Conservation (phyloP, 768 basidiomycete species). For the Filobasidium floriforme region DNA sequence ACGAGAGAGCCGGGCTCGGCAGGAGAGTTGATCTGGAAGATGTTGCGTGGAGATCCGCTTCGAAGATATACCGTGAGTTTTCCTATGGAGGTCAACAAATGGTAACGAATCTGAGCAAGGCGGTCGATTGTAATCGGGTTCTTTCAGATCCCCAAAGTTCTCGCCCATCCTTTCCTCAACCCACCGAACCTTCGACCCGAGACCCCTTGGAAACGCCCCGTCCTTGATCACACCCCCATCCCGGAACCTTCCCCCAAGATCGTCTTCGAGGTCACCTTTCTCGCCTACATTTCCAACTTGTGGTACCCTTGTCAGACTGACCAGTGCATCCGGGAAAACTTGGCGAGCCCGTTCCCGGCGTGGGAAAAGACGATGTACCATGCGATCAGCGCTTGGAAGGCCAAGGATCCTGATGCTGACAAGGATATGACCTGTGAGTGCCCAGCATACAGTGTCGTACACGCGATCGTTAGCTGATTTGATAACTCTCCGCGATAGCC, state of each 20-base stretch:
- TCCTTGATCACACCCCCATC: constrained; percentile 15
- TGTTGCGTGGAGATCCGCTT: constrained; percentile 31
- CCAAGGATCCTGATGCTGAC: constrained; percentile 24
- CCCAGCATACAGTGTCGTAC: not conserved
- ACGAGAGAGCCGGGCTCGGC: constrained; percentile 23
- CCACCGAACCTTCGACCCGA: constrained; percentile 14
- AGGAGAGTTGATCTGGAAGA: constrained; percentile 29
- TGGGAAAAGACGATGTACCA: constrained; percentile 27
- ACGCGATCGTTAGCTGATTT: not conserved
- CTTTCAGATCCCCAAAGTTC: constrained; percentile 33
- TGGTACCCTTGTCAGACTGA: constrained; percentile 21
- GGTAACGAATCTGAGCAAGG: not conserved
- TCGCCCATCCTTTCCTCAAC: constrained; percentile 31
- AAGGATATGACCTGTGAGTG: not conserved
- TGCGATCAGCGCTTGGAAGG: constrained; percentile 21
- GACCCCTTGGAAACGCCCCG: not conserved
- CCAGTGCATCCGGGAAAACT: constrained; percentile 5
- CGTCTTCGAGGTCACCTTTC: constrained; percentile 18
- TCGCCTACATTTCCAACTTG: constrained; percentile 16
- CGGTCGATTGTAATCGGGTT: not conserved
- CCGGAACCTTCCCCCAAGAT: constrained; percentile 6
- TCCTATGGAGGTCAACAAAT: not conserved
- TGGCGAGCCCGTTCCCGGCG: constrained; percentile 3
- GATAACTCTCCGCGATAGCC: not conserved
- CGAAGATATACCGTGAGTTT: constrained; percentile 36